Evolutionary conservation across 1,284 basidiomycete genomes (phyloP), one percentile per base, ranked within the genome.

Genomic region (Gomphus bonarii): DNA sequence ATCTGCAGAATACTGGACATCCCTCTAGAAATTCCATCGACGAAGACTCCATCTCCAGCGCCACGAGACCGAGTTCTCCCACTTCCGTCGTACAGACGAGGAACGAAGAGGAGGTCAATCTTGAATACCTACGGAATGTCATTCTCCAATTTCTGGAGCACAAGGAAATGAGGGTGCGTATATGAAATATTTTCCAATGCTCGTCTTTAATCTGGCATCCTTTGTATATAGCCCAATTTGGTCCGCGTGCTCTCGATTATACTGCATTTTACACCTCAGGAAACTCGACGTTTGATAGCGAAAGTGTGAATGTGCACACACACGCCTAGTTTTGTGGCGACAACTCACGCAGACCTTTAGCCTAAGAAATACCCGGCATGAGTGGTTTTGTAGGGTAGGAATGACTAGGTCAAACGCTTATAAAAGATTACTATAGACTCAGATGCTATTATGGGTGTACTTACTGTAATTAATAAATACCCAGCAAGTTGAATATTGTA

Each of bases 81-180:
- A 47, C 64, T 2, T 54, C 65, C 2, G 57, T 66, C 3, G 48
- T 33, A 10, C 64, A 64, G 7, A 61, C 55, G 38, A 72, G 73
- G 50, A 77, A 79, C n/a, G 88, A 92, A 28, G 92, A 95, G 65
- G 92, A 95, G 61, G 79, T 97, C 59, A 97, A 95, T 66, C 75
- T 95, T n/a, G 94, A 97, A 71, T 97, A 97, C 70, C 72, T 97
- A 38, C 78, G 94, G 59, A 97, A 97, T 69, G 89, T 97, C 35
- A 91, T 97, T 54, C 68, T 97, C 46, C 94, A 97, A 68, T 97
- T 97, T 73, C 71, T 93, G 53, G 90, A 93, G 67, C 84, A 91
- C 70, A 89, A 88, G 65, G 88, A 92, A 67, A 91, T 91, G 90
- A 75, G 88, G 67, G 86, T 87, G 62, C 67, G 83, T 71, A 67